Percentiles rank a stretch among this genome's conserved stretches.
Evolutionary conservation across 768 basidiomycete genomes (phyloP).

Genomic region (Tricholoma flavovirens): DNA sequence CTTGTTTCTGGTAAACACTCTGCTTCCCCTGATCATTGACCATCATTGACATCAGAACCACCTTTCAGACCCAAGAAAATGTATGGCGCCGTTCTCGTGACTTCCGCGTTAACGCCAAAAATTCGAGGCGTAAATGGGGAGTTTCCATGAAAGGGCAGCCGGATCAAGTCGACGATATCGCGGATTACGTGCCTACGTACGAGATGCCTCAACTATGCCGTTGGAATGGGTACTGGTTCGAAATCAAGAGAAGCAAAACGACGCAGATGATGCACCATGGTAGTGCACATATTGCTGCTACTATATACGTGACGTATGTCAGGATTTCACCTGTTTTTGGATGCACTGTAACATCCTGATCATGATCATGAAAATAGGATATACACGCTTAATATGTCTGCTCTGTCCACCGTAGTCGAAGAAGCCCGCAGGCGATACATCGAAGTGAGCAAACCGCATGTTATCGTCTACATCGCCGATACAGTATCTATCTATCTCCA

Average conservation of each 20-base stretch:
- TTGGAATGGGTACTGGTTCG: slow-evolving; percentile 36
- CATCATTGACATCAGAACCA: neutral
- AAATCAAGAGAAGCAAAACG: slow-evolving; percentile 25
- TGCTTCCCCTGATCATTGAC: neutral
- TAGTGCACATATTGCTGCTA: slow-evolving; percentile 11
- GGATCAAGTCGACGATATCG: slow-evolving; percentile 20
- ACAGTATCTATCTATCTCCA: slow-evolving; percentile 18
- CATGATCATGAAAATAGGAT: slow-evolving; percentile 21
- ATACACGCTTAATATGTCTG: slow-evolving; percentile 33
- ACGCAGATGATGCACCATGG: slow-evolving; percentile 8
- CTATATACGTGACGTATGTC: slow-evolving; percentile 27
- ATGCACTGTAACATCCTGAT: neutral
- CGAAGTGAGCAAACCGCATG: slow-evolving; percentile 29
- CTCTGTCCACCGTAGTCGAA: slow-evolving; percentile 30
- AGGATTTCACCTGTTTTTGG: neutral
- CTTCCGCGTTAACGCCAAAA: slow-evolving; percentile 33
- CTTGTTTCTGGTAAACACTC: slow-evolving; percentile 31
- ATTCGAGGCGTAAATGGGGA: slow-evolving; percentile 34
- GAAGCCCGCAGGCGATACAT: slow-evolving; percentile 29
- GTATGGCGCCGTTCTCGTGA: slow-evolving; percentile 40
- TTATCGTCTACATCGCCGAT: slow-evolving; percentile 30
- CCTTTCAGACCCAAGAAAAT: slow-evolving; percentile 33
- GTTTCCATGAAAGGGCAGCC: slow-evolving; percentile 19
- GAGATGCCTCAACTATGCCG: slow-evolving; percentile 33
- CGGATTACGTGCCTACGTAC: slow-evolving; percentile 37